These are phyloP conservation scores for Hypoxylon fragiforme DNA, from an alignment of 495 filamentous ascomycete species.

Conservation along the genomic window DNA sequence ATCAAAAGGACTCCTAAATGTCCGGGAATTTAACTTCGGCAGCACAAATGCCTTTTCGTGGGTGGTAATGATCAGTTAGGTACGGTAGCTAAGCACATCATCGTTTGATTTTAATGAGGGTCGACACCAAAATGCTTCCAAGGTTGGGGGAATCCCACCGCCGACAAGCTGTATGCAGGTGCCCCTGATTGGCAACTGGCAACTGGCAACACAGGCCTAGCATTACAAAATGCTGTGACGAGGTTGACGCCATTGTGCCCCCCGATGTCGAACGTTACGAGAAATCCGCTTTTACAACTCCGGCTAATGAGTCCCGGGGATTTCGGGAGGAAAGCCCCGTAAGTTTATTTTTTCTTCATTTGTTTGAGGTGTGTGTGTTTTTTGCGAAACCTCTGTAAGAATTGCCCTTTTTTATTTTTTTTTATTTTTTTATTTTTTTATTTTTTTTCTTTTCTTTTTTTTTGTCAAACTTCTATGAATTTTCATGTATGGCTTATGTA, in stretches of 20 bases:
- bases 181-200: constrained; percentile 1
- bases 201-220: constrained; percentile 6
- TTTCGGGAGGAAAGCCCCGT: constrained; percentile 21
- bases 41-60: background rate
- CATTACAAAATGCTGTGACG: constrained; percentile 7
- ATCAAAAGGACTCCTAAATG: background rate
- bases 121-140: constrained; percentile 1
- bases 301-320: constrained; percentile 28
- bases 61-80: background rate
- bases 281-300: constrained; percentile 27
- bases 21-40: constrained; percentile 21
- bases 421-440: too few species aligned
- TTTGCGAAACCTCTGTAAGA: too few species aligned
- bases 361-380: too few species aligned
- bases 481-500: too few species aligned
- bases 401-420: too few species aligned
- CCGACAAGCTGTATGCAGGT: constrained; percentile 10
- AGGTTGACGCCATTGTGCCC: constrained; percentile 28
- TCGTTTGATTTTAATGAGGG: constrained; percentile 24
- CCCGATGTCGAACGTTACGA: constrained; percentile 24
- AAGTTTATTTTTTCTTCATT: constrained; percentile 6
- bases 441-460: too few species aligned
- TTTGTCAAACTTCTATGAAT: too few species aligned
- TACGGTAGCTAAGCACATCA: constrained; percentile 3
- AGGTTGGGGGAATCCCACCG: background rate